Base-by-base conservation (phyloP, 164 flowering plant genomes). In the Taxillus chinensis region DNA sequence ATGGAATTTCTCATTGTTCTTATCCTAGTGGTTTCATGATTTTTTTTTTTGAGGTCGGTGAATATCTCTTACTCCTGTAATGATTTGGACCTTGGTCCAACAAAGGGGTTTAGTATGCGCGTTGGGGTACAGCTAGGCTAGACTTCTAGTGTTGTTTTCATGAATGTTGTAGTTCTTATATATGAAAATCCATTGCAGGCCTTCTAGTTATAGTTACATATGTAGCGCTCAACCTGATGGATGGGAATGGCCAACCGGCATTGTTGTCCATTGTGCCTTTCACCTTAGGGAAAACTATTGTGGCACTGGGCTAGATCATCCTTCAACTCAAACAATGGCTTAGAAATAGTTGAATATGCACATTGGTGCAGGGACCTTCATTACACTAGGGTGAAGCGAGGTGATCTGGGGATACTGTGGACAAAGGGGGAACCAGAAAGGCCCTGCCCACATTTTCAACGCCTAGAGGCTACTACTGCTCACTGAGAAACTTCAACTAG, bases 201-300 rank as follows among this genome's bases (percentile, higher is more conserved):
- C 96, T 89, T 75, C 82, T 89, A 17, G 74, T 86, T 15, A n/a
- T n/a, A n/a, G n/a, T n/a, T n/a, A 89, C 98, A 0, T 91, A 91
- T 15, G 86, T 91, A 42, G 96, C 98, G n/a, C 59, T 91, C 52
- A 89, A 86, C 77, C 74, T 91, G 79, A 91, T 91, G 98, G 97
- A 91, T 63, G 97, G 97, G 5, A 90, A 89, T 50, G 97, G 97
- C 56, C 97, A 91, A 73, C 97, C 97, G 1, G 97, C 98, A 41
- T 73, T 91, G 64, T 90, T 91, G 13, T 91, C 86, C 80, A 87
- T 91, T 37, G 98, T 89, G 55, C 98, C 98, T 1, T 89, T 86
- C 70, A 87, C 90, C 4, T 82, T 91, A 0, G 96, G 97, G 86
- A 82, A 64, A 66, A 51, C 51, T 10, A 48, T 68, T 40, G 3